Evolutionary conservation across 495 filamentous ascomycete species (phyloP).

Genomic region (Neurospora cerealis): DNA sequence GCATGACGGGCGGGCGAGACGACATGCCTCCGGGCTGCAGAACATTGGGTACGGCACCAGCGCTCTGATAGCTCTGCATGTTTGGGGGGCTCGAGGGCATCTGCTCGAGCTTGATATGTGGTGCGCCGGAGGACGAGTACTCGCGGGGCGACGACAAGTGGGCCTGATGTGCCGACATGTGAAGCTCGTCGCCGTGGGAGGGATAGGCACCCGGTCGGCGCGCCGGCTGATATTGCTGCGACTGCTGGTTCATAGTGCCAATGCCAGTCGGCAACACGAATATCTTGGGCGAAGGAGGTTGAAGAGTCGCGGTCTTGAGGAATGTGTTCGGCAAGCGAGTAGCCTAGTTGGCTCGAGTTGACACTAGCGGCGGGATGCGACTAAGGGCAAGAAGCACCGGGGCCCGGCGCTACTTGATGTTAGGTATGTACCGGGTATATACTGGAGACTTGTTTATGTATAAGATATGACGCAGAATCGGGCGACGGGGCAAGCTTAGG

Average conservation of each 20-base stretch:
- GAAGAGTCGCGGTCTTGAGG: background rate
- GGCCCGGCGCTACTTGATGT: background rate
- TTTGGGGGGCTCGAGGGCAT: constrained; percentile 23
- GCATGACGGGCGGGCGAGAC: constrained; percentile 52
- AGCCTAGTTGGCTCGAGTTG: background rate
- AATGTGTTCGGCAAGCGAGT: background rate
- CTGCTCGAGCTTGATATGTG: constrained; percentile 28
- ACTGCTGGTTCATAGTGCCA: constrained; percentile 42
- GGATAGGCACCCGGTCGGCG: constrained; percentile 34
- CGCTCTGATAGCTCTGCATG: constrained; percentile 48
- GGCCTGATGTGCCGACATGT: constrained; percentile 48
- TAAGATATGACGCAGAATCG: background rate
- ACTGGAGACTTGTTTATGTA: background rate
- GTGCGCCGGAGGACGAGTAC: constrained; percentile 38
- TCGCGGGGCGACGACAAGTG: constrained; percentile 40
- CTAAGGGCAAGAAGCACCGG: background rate
- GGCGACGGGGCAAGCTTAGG: background rate
- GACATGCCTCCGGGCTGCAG: constrained; percentile 51
- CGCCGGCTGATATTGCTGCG: constrained; percentile 33
- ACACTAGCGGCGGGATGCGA: constrained; percentile 2
- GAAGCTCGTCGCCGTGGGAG: constrained; percentile 59
- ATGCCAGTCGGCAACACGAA: background rate
- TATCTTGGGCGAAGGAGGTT: background rate
- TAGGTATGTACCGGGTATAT: background rate
- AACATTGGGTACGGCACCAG: constrained; percentile 52